A percentile compares a stretch with the other conserved stretches of the same genome.
phyloP scores from a whole-genome alignment of 176 grass and related monocot species.

The Oryza glaberrima region DNA sequence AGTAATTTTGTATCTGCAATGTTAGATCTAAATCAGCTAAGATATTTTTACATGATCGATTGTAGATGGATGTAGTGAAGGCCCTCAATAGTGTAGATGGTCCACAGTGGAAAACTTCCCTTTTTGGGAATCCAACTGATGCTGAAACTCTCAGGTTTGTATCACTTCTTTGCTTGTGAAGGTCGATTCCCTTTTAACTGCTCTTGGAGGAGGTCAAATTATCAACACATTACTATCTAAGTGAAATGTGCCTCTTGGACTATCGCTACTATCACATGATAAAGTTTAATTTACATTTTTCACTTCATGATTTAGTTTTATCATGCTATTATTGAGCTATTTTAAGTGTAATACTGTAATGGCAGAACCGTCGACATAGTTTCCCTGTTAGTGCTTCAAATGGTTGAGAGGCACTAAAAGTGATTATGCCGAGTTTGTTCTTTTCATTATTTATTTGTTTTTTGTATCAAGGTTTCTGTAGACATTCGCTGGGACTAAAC shows the following conservation, averaged over 20 bases:
- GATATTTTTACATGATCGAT: slow-evolving; percentile 27
- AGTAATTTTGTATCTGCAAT: not conserved
- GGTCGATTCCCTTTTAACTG: slow-evolving; percentile 26
- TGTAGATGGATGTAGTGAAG: slow-evolving; percentile 94
- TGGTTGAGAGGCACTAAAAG: not conserved
- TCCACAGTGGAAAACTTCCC: slow-evolving; percentile 95
- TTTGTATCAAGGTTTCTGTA: slow-evolving; percentile 1
- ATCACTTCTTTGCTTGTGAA: slow-evolving; percentile 27
- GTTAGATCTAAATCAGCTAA: slow-evolving; percentile 32
- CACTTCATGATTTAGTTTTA: slow-evolving; percentile 33
- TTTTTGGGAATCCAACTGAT: slow-evolving; percentile 93
- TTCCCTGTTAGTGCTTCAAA: not conserved
- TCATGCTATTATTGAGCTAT: not conserved
- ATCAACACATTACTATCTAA: slow-evolving; percentile 29
- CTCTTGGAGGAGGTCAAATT: slow-evolving; percentile 9
- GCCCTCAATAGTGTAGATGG: slow-evolving; percentile 84
- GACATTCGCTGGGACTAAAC: slow-evolving; percentile 7
- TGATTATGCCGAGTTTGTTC: not conserved
- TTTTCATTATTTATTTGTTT: slow-evolving; percentile 14
- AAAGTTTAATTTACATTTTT: slow-evolving; percentile 26
- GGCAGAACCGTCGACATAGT: slow-evolving; percentile 1
- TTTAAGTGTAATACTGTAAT: not conserved
- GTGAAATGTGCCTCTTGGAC: slow-evolving; percentile 1
- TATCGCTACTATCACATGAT: slow-evolving; percentile 2
- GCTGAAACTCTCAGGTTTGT: slow-evolving; percentile 91